Base-by-base conservation (phyloP, 2,329 filamentous ascomycete genomes). In the Talaromyces sp. region DNA sequence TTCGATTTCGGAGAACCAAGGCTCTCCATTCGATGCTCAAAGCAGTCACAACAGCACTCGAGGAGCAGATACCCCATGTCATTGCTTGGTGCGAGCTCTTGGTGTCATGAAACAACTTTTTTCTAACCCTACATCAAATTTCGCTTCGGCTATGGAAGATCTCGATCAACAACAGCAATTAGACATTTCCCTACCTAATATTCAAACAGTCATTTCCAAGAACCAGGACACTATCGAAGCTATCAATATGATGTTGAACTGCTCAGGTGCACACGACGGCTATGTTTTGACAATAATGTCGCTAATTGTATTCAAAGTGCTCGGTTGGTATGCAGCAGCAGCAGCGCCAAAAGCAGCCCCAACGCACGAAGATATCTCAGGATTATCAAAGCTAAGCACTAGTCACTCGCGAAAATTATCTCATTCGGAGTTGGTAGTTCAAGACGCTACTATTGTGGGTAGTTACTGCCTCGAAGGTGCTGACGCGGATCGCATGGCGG, bases 251-350 rank as follows among this genome's bases (percentile, higher is more conserved):
- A 76, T 78, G 67, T 70, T 79, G 27, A 62, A 72, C 52, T 79
- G 77, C 54, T 62, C 71, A 6, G 78, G 77, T 66, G 70, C 71
- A 10, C 62, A 74, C 3, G 75, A 77, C 62, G 72, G 69, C 14
- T 77, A 75, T 62, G 62, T 78, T 31, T 68, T 78, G n/a, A 65
- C 68, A 9, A 62, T 78, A 13, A 66, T 76, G 37, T 71, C 73
- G 11, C 64, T 78, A 16, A 71, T 77, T 43, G 67, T 76, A 11
- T 74, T 77, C 67, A 77, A 76, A 68, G 67, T 77, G 3, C 57
- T 78, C 37, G 72, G 65, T 24, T 71, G 72, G 69, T 78, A 78
- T 63, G 68, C 68, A 0, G 68, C 71, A 3, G 74, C 70, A 5
- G 73, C 70, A 24, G 45, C 45, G 45, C 19, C 45, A 19, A 47